Conservation (phyloP, 2,329 filamentous ascomycete species). For the Aureobasidium sp. region DNA sequence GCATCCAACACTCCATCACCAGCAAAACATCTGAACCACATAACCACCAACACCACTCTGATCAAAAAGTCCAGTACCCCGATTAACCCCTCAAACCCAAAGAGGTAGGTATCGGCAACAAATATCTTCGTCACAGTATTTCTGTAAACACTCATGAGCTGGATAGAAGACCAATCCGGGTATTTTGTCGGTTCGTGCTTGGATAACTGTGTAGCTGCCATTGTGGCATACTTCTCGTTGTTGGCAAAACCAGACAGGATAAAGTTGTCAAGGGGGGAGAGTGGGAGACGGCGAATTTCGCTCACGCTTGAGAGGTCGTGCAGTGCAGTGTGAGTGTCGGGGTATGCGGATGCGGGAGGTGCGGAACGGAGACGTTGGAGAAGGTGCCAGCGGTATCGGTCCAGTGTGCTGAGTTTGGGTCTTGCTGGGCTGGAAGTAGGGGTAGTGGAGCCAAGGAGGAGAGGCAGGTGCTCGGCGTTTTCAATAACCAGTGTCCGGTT, state of each 20-base stretch:
- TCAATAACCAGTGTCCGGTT: slow-evolving; percentile 52
- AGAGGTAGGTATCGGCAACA: slow-evolving; percentile 30
- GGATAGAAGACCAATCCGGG: no score
- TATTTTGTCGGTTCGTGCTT: neutral
- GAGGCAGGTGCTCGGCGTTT: slow-evolving; percentile 43
- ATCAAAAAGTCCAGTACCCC: neutral
- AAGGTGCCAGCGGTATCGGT: slow-evolving; percentile 27
- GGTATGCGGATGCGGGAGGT: slow-evolving; percentile 31
- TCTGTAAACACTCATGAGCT: slow-evolving; percentile 23
- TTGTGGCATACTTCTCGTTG: slow-evolving; percentile 14
- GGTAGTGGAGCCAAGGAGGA: slow-evolving; percentile 25
- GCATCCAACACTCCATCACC: neutral
- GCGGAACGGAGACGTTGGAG: slow-evolving; percentile 32
- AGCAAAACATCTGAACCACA: neutral
- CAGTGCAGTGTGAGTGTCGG: slow-evolving; percentile 16
- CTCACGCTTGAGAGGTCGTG: slow-evolving; percentile 16
- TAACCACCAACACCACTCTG: neutral
- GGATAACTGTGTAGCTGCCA: neutral
- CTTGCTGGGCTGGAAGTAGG: neutral
- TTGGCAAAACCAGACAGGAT: slow-evolving; percentile 18
- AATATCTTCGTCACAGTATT: slow-evolving; percentile 32
- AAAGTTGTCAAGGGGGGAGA: slow-evolving; percentile 33
- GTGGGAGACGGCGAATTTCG: slow-evolving; percentile 31
- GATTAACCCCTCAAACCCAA: slow-evolving; percentile 12
- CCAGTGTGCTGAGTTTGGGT: neutral